A percentile compares a stretch with the other conserved stretches of the same genome.
Conservation (phyloP, 768 basidiomycete species). For the Fistulinella prunicolor region DNA sequence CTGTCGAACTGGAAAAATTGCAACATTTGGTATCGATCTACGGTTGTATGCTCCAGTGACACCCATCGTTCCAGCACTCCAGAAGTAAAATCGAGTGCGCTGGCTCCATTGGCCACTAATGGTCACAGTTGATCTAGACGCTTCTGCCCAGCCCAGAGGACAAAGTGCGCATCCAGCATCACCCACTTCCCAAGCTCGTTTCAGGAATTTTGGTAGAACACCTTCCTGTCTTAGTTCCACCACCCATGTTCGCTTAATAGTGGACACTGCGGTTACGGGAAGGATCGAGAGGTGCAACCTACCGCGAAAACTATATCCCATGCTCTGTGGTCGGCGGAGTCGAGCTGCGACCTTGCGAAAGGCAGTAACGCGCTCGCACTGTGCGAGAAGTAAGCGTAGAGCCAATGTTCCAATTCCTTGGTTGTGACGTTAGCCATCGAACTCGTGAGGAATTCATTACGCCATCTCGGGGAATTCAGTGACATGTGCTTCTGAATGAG, state of each 20-base stretch:
- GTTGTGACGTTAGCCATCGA: constrained; percentile 39
- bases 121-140: too few relatives aligned
- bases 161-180: constrained; percentile 51
- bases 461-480: constrained; percentile 45
- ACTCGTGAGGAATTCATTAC: constrained; percentile 2
- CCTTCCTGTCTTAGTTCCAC: constrained; percentile 76
- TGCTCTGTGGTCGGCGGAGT: constrained; percentile 2
- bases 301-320: constrained; percentile 65
- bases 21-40: too few relatives aligned
- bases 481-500: constrained; percentile 70
- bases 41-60: too few relatives aligned
- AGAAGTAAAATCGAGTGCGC: too few relatives aligned
- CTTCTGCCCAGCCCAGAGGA: too few relatives aligned
- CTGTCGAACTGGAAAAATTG: too few relatives aligned
- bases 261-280: constrained; percentile 53
- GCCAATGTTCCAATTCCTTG: constrained; percentile 69
- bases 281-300: constrained; percentile 72
- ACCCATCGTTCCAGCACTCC: too few relatives aligned
- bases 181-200: constrained; percentile 53
- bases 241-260: constrained; percentile 49
- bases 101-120: too few relatives aligned
- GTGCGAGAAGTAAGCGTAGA: constrained; percentile 41
- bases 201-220: constrained; percentile 66
- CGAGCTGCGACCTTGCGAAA: constrained; percentile 4
- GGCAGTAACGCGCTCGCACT: constrained; percentile 26